Evolutionary conservation across 768 basidiomycete genomes (phyloP).

Genomic region (Lentinula aciculospora): DNA sequence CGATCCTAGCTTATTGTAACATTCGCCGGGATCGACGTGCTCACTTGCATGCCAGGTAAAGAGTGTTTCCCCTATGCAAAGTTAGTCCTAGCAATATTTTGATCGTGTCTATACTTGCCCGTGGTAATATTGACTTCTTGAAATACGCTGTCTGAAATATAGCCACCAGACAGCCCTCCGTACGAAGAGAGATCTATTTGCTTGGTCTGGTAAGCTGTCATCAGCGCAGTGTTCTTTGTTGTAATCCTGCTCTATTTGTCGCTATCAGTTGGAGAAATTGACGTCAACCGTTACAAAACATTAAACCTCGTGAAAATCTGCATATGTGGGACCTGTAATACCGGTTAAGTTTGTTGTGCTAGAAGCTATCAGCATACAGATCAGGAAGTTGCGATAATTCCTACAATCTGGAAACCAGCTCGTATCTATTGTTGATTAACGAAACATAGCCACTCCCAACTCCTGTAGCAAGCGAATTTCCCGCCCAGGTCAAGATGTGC

Average conservation of each 20-base stretch:
- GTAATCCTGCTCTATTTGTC: background rate
- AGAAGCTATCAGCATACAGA: background rate
- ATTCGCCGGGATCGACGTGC: constrained; percentile 1
- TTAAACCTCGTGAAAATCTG: constrained; percentile 5
- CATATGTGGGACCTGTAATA: background rate
- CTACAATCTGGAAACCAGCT: background rate
- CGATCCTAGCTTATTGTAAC: background rate
- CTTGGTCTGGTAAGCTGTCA: constrained; percentile 1
- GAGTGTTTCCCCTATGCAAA: background rate
- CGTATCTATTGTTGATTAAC: background rate
- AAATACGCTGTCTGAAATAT: background rate
- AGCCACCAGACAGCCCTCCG: background rate
- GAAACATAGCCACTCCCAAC: background rate
- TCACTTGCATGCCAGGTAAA: constrained; percentile 2
- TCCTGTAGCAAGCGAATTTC: background rate
- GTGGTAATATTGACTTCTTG: constrained; percentile 1
- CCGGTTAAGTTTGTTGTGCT: constrained; percentile 1
- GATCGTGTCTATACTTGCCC: background rate
- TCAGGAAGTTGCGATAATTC: background rate
- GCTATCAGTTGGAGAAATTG: background rate
- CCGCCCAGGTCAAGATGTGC: constrained; percentile 1
- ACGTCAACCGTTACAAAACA: background rate
- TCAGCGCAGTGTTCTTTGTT: background rate
- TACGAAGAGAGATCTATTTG: constrained; percentile 1
- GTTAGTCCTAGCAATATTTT: background rate